phyloP scores from a whole-genome alignment of 1,139 yeast genomes.

The Saccharomyces hybrid region DNA sequence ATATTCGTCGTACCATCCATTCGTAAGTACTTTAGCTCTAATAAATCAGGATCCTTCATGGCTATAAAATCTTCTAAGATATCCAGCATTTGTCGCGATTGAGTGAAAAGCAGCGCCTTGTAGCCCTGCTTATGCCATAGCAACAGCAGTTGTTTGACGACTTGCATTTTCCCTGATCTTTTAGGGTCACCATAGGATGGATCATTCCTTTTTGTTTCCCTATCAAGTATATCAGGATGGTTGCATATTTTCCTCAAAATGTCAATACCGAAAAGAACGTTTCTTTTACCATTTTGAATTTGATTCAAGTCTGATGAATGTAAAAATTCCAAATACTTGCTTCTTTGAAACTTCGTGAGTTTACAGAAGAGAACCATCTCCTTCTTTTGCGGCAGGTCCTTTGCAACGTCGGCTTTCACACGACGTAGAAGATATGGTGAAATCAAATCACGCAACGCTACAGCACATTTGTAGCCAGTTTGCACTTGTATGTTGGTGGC shows the following conservation, averaged over 20 bases:
- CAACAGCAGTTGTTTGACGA: constrained; percentile 63
- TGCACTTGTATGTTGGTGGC: constrained; percentile 95
- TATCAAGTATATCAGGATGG: constrained; percentile 81
- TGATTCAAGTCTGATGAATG: constrained; percentile 68
- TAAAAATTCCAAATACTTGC: constrained; percentile 63
- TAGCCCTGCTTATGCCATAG: constrained; percentile 76
- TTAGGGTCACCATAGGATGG: constrained; percentile 54
- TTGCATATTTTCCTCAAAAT: constrained; percentile 84
- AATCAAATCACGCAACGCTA: constrained; percentile 75
- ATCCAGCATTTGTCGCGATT: constrained; percentile 89
- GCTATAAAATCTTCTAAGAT: constrained; percentile 64
- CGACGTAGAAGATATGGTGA: constrained; percentile 84
- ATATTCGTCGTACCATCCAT: constrained; percentile 96
- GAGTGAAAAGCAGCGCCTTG: constrained; percentile 76
- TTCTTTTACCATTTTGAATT: constrained; percentile 67
- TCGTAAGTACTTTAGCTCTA: constrained; percentile 50
- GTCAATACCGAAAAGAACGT: constrained; percentile 85
- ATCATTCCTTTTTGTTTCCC: constrained; percentile 40
- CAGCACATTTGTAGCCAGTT: constrained; percentile 94
- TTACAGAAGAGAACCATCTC: constrained; percentile 92
- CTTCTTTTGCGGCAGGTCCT: constrained; percentile 84
- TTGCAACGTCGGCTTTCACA: constrained; percentile 91
- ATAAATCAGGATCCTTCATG: constrained; percentile 36
- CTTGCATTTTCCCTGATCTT: constrained; percentile 88
- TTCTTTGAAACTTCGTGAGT: constrained; percentile 67